These are phyloP conservation scores for Annulohypoxylon stygium DNA, from an alignment of 495 filamentous ascomycete genomes.

Conservation along the genomic window DNA sequence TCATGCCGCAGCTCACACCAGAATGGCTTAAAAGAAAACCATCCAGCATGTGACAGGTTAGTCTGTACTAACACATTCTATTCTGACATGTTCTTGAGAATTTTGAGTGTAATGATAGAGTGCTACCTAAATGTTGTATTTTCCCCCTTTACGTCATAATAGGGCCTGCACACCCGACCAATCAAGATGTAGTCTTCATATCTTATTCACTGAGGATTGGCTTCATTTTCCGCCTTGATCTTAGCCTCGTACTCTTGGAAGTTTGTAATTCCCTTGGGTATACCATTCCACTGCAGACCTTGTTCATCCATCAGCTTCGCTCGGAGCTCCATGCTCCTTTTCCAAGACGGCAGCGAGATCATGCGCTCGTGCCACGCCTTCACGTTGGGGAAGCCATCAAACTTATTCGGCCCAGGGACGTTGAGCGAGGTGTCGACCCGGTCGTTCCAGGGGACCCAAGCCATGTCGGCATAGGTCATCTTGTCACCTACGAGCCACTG, in stretches of 20 bases:
- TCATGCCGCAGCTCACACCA: too few relatives aligned
- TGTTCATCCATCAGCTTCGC: slow-evolving; percentile 1
- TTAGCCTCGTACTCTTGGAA: slow-evolving; percentile 7
- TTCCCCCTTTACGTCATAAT: too few relatives aligned
- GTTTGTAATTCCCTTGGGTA: neutral
- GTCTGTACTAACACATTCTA: too few relatives aligned
- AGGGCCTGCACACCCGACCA: too few relatives aligned
- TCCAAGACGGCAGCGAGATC: neutral
- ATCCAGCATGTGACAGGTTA: too few relatives aligned
- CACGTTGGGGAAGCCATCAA: slow-evolving; percentile 30
- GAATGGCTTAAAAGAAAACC: too few relatives aligned
- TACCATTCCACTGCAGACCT: neutral
- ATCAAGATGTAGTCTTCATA: neutral
- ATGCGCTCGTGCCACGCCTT: slow-evolving; percentile 41
- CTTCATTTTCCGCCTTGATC: slow-evolving; percentile 7
- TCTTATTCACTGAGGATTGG: neutral
- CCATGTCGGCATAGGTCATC: slow-evolving; percentile 56
- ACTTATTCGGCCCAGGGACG: slow-evolving; percentile 35
- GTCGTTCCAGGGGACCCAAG: slow-evolving; percentile 61
- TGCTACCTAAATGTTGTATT: too few relatives aligned
- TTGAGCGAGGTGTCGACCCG: slow-evolving; percentile 19
- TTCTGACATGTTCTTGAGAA: too few relatives aligned
- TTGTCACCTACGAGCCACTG: slow-evolving; percentile 67
- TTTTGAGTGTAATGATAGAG: too few relatives aligned
- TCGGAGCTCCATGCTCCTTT: neutral